Base-by-base conservation (phyloP, 352 stramenopile species). In the Globisporangium recalcitrans region DNA sequence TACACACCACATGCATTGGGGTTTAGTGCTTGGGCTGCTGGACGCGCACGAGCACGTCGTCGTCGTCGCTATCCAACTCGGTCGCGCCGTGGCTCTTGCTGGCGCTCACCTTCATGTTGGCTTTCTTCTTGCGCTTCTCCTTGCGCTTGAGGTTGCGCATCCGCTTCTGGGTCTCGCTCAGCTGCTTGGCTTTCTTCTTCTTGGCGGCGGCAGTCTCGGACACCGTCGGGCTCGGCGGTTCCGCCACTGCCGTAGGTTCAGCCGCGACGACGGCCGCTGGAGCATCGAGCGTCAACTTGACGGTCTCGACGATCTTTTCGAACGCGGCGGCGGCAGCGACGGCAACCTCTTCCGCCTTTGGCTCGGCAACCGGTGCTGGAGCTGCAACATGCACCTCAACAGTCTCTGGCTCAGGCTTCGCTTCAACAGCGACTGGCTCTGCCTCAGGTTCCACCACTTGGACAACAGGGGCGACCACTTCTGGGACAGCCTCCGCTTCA, bases 81-180 rank as follows among this genome's bases (percentile, higher is more conserved):
- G 42, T 32, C 31, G 69, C 73, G 22, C 51, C 59, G 40, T 78
- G 64, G 62, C 63, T 56, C 49, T 67, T 61, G 47, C 40, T 69
- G 29, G 65, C 70, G 14, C 60, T 59, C 62, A 86, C 64, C 71
- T 87, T 88, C 58, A 82, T 70, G 40, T 68, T 72, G 56, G 57
- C 34, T 57, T 84, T 85, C 69, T 87, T 87, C 74, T 85, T 88
- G 32, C 82, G 77, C 75, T 91, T 91, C 58, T 87, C 75, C 74
- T 88, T 88, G 63, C 82, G 80, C 57, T 79, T 79, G 59, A 77
- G 68, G 74, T 91, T 91, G 53, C 82, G 82, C 64, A 64, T 53
- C 46, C 77, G 80, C 67, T 90, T 90, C 67, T 91, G 82, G 22
- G 70, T 61, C 31, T 82, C 80, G 42, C 77, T 77, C 29, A 84